phyloP scores from a whole-genome alignment of 768 basidiomycete genomes.

The Sarcodon aspratus region DNA sequence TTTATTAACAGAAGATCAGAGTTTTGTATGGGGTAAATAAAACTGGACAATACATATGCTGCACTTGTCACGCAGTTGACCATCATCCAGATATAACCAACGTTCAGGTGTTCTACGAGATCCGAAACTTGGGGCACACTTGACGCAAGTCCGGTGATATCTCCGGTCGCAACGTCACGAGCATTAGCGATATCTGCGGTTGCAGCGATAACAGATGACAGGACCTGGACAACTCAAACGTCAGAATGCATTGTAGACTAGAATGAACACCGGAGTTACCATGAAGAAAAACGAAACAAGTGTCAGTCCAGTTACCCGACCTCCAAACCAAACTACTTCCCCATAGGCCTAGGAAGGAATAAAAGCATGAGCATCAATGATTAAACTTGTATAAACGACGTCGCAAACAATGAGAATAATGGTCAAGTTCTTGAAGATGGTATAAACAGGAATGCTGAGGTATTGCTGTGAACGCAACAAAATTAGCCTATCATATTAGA shows the following conservation, averaged over 20 bases:
- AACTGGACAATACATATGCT: conserved; percentile 43
- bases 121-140: conserved; percentile 12
- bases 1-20: conserved; percentile 16
- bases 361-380: conserved; percentile 1
- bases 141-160: conserved; percentile 15
- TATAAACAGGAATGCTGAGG: conserved; percentile 93
- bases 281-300: conserved; percentile 87
- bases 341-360: conserved; percentile 69
- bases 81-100: conserved; percentile 96
- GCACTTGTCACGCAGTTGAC: conserved; percentile 86
- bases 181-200: conserved; percentile 64
- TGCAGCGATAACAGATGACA: conserved; percentile 96
- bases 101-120: conserved; percentile 44
- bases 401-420: conserved; percentile 82
- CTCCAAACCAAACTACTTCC: conserved; percentile 95
- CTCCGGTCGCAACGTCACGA: conserved; percentile 13
- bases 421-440: conserved; percentile 99
- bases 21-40: not conserved
- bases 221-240: conserved; percentile 37
- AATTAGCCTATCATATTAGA: not conserved
- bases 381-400: not conserved
- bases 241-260: not conserved
- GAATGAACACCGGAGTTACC: conserved; percentile 32
- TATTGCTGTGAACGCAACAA: conserved; percentile 63
- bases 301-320: conserved; percentile 76